phyloP scores from a whole-genome alignment of 805 yeast genomes.

The Starmerella ratchasimensis region DNA sequence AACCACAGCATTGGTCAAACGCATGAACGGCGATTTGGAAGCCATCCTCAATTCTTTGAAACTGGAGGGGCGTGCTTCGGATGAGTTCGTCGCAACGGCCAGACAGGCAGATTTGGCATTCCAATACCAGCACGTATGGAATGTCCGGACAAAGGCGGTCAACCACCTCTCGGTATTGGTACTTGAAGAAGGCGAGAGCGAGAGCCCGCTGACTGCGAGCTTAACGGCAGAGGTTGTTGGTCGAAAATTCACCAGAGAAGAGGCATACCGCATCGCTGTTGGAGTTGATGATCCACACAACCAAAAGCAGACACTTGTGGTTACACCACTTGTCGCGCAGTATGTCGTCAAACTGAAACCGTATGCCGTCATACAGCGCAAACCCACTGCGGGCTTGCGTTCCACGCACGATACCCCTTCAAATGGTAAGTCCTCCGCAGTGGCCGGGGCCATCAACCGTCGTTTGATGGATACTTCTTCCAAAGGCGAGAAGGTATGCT shows the following conservation, averaged over 20 bases:
- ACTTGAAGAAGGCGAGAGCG: neutral
- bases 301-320: constrained; percentile 2
- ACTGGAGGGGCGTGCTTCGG: constrained; percentile 52
- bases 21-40: constrained; percentile 36
- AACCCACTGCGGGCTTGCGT: no score
- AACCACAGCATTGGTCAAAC: constrained; percentile 49
- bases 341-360: constrained; percentile 8
- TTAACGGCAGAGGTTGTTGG: constrained; percentile 11
- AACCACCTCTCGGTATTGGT: constrained; percentile 31
- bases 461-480: no score
- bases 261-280: constrained; percentile 13
- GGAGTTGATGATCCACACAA: constrained; percentile 13
- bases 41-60: constrained; percentile 42
- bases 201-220: neutral
- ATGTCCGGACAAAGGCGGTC: constrained; percentile 34
- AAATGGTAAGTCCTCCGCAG: no score
- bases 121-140: constrained; percentile 70
- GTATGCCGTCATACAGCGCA: no score
- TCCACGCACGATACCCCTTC: no score
- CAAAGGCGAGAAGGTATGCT: no score
- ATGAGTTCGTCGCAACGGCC: constrained; percentile 45
- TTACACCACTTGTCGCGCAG: constrained; percentile 7
- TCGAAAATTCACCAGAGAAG: constrained; percentile 2
- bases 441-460: no score
- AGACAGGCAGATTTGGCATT: constrained; percentile 64